Conservation (phyloP, 228 moss, liverwort and hornwort species). For the Sphagnum magellanicum region DNA sequence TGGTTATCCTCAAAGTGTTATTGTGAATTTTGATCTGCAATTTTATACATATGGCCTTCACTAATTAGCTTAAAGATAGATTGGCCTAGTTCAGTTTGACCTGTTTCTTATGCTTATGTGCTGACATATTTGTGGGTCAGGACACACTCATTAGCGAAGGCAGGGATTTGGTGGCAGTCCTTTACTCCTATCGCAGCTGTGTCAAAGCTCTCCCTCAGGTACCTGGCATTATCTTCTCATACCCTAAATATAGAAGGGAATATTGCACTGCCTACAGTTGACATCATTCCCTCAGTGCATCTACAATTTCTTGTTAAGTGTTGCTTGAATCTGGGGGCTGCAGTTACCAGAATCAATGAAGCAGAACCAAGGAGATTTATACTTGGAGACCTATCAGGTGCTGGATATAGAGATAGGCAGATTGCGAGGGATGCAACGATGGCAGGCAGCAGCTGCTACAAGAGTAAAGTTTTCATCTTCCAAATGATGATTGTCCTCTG, state of each 20-base stretch:
- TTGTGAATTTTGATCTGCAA: not conserved
- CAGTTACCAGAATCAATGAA: slow-evolving; percentile 95
- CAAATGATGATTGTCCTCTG: not conserved
- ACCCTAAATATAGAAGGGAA: not conserved
- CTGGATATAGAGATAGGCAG: slow-evolving; percentile 94
- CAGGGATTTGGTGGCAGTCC: slow-evolving; percentile 84
- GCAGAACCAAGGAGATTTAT: slow-evolving; percentile 96
- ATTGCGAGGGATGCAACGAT: slow-evolving; percentile 92
- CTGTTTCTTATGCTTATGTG: not conserved
- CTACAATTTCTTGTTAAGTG: not conserved
- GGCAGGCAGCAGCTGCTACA: slow-evolving; percentile 88
- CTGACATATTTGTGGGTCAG: slow-evolving; percentile 22
- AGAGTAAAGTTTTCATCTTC: slow-evolving; percentile 36
- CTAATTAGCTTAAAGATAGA: not conserved
- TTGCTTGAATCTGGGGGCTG: not conserved
- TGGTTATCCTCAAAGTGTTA: not conserved
- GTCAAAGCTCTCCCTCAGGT: slow-evolving; percentile 99
- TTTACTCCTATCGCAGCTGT: slow-evolving; percentile 95
- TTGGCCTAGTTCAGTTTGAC: not conserved
- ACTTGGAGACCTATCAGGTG: slow-evolving; percentile 97
- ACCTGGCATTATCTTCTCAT: slow-evolving; percentile 3
- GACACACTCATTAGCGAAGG: slow-evolving; percentile 84
- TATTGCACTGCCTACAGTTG: no score
- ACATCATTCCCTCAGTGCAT: no score
- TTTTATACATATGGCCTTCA: slow-evolving; percentile 4